Conservation (phyloP, 78 protist species). For the Bodo saltans region DNA sequence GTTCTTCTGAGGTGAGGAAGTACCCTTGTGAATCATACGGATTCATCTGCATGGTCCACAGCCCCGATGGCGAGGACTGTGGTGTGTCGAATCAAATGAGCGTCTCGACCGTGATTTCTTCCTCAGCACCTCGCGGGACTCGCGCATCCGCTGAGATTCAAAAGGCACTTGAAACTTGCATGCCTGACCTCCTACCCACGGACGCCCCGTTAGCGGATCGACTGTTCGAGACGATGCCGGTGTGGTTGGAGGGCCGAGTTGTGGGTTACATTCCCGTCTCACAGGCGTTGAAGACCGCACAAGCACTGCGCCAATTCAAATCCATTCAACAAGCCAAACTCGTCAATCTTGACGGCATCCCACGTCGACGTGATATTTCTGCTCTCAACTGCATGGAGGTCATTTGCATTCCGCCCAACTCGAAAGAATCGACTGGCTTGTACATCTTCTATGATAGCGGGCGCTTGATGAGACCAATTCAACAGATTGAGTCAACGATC, state of each 20-base stretch:
- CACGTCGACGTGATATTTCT: too few relatives aligned
- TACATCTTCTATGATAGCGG: conserved; percentile 64
- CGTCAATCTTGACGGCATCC: not conserved
- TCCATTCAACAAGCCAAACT: too few relatives aligned
- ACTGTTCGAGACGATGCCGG: not conserved
- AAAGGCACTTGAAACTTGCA: not conserved
- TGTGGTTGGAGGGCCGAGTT: conserved; percentile 39
- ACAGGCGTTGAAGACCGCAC: not conserved
- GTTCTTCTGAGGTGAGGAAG: conserved; percentile 87
- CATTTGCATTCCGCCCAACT: not conserved
- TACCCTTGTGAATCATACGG: conserved; percentile 93
- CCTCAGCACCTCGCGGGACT: not conserved
- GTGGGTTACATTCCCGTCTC: conserved; percentile 1
- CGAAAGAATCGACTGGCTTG: conserved; percentile 50
- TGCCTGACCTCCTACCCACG: not conserved
- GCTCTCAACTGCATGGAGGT: conserved; percentile 16
- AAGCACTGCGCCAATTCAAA: conserved; percentile 25
- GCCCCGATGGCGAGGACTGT: conserved; percentile 99
- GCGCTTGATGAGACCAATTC: conserved; percentile 89
- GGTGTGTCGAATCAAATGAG: conserved; percentile 96
- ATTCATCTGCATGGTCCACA: conserved; percentile 98
- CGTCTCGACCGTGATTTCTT: not conserved
- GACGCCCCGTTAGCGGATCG: not conserved
- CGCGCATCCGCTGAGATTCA: not conserved
- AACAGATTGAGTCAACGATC: too few relatives aligned